Percentiles rank a stretch among this genome's conserved stretches.
phyloP scores from a whole-genome alignment of 306 rosid genomes.

The Calophaca sinica region DNA sequence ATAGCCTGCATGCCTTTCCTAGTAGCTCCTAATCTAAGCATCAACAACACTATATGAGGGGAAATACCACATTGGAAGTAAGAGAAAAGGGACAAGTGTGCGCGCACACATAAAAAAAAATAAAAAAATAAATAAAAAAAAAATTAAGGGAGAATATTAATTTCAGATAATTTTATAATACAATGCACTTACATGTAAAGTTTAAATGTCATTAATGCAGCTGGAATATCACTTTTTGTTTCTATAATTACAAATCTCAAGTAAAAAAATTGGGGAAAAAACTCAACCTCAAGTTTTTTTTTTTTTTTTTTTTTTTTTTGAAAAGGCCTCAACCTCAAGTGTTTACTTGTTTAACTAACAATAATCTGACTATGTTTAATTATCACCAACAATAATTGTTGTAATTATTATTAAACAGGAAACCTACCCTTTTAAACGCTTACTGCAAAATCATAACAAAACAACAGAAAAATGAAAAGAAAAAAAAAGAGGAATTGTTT shows the following conservation, averaged over 20 bases:
- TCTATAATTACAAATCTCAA: slow-evolving; percentile 9
- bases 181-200: slow-evolving; percentile 13
- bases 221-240: slow-evolving; percentile 4
- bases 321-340: slow-evolving; percentile 12
- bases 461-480: neutral
- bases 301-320: no score
- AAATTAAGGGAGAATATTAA: no score
- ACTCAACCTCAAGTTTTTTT: slow-evolving; percentile 8
- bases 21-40: slow-evolving; percentile 48
- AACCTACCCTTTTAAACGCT: neutral
- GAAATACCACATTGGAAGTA: slow-evolving; percentile 17
- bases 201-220: slow-evolving; percentile 35
- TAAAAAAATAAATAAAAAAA: neutral
- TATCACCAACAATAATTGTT: neutral
- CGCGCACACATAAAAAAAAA: neutral
- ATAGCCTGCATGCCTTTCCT: slow-evolving; percentile 71
- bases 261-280: neutral
- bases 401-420: neutral
- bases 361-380: neutral
- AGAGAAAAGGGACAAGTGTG: neutral
- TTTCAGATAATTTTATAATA: neutral
- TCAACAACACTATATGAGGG: slow-evolving; percentile 31
- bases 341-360: slow-evolving; percentile 1
- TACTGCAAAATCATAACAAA: slow-evolving; percentile 13
- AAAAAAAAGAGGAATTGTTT: neutral